Base-by-base conservation (phyloP, 2,329 filamentous ascomycete species). In the Podosphaera leucotricha region DNA sequence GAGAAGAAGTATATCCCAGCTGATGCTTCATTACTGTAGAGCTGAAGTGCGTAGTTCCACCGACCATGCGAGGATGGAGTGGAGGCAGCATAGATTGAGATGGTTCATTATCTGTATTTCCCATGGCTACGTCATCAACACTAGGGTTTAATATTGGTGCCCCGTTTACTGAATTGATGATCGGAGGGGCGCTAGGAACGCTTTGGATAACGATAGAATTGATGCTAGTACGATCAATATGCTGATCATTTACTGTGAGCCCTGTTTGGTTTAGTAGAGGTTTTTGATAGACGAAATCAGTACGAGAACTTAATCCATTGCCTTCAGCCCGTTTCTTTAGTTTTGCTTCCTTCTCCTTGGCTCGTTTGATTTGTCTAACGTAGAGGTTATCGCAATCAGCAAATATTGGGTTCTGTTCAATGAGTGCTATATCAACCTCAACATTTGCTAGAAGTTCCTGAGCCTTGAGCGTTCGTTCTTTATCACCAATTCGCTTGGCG, bases 391-490 rank as follows among this genome's bases (percentile, higher is more conserved):
- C 84, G 64, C 85, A 94, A 54, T 90, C 78, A 36, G 79, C 66
- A 28, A 80, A 64, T 10, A 65, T 66, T 13, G 80, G 73, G 49
- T 80, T 69, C 37, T 67, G 66, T 55, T 84, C 78, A 46, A 94
- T 76, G 40, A 72, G 74, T 38, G 75, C 75, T 49, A 95, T 79
- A 60, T 95, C 87, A 28, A 95, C 87, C 57, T 94, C 85, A 2
- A 94, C 87, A 55, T 95, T 95, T 19, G 84, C 76, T 30, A 86
- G 66, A 53, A 98, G 75, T 62, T 98, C 90, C 47, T 92, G 92
- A 1, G 84, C 86, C 59, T 86, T 90, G 44, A 94, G 64, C 1
- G 78, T 75, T 36, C 84, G 71, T 49, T 92, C 80, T 53, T 77
- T 75, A 54, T 95, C 87, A n/a, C 80, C 82, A 46, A 77, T 71